A percentile compares a stretch with the other conserved stretches of the same genome.
Conservation (phyloP, 208 protist genomes). For the Wallacemonas rigidus region DNA sequence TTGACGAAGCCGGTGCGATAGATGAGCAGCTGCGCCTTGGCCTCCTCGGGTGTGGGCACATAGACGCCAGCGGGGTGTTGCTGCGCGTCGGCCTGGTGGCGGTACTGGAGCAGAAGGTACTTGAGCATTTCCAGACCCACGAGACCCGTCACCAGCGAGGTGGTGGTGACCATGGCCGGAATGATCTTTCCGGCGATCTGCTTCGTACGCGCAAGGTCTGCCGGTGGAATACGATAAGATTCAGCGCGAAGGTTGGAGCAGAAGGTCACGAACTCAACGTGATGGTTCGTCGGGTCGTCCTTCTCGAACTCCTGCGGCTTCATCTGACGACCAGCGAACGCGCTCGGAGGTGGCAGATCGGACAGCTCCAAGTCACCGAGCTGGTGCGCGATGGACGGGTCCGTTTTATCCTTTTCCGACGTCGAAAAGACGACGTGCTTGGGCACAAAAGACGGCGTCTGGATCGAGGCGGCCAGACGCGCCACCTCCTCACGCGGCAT, state of each 20-base stretch:
- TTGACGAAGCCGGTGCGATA: conserved; percentile 98
- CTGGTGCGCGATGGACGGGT: conserved; percentile 25
- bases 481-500: conserved; percentile 51
- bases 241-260: conserved; percentile 93
- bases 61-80: conserved; percentile 18
- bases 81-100: conserved; percentile 21
- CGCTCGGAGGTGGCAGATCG: conserved; percentile 44
- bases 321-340: conserved; percentile 56
- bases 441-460: conserved; percentile 64
- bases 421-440: conserved; percentile 73
- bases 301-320: conserved; percentile 92
- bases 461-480: conserved; percentile 39
- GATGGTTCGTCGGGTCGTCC: conserved; percentile 93
- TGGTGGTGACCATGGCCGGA: conserved; percentile 99
- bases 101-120: conserved; percentile 78
- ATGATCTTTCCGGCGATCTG: conserved; percentile 99
- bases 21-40: conserved; percentile 53
- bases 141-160: conserved; percentile 98
- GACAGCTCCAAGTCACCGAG: conserved; percentile 41
- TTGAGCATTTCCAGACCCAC: conserved; percentile 98
- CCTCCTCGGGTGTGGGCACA: conserved; percentile 32
- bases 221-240: conserved; percentile 92
- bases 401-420: conserved; percentile 68
- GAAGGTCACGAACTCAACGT: conserved; percentile 94
- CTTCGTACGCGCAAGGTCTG: conserved; percentile 80